Evolutionary conservation across 192 early-diverging fungal genomes (phyloP).

Genomic region (Podila epigama): DNA sequence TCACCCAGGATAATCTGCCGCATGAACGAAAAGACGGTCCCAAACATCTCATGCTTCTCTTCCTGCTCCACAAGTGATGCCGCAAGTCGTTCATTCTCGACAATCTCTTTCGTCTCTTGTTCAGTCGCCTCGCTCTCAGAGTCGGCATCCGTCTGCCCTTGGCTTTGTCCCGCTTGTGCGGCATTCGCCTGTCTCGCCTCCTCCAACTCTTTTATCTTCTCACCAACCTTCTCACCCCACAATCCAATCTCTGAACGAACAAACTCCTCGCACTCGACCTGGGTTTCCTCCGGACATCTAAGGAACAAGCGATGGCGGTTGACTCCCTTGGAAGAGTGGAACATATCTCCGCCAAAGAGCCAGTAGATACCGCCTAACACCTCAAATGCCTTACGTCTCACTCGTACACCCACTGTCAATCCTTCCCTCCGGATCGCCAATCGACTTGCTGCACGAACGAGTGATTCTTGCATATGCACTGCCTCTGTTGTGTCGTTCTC

Average conservation of each 20-base stretch:
- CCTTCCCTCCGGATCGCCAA: conserved; percentile 6
- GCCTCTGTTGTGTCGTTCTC: conserved; percentile 22
- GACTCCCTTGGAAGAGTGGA: conserved; percentile 19
- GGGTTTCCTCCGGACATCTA: conserved; percentile 33
- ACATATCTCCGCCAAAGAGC: conserved; percentile 59
- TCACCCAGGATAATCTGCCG: conserved; percentile 53
- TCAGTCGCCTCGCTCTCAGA: background rate
- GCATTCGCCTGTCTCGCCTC: conserved; percentile 16
- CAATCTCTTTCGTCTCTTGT: conserved; percentile 8
- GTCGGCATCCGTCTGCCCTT: background rate
- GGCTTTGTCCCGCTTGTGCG: background rate
- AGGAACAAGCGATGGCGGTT: conserved; percentile 36
- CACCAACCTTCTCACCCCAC: conserved; percentile 23
- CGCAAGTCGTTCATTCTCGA: conserved; percentile 21
- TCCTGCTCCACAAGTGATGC: conserved; percentile 30
- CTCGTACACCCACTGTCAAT: conserved; percentile 10
- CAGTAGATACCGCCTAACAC: conserved; percentile 56
- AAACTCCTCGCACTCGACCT: conserved; percentile 47
- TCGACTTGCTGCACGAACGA: conserved; percentile 10
- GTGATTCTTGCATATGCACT: conserved; percentile 14
- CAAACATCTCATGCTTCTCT: conserved; percentile 49
- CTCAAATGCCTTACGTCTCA: conserved; percentile 50
- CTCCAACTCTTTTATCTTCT: conserved; percentile 8
- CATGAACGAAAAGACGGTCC: conserved; percentile 46
- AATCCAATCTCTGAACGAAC: conserved; percentile 45